These are phyloP conservation scores for Jaminaea rosea DNA, from an alignment of 1,284 basidiomycete species.

Conservation along the genomic window DNA sequence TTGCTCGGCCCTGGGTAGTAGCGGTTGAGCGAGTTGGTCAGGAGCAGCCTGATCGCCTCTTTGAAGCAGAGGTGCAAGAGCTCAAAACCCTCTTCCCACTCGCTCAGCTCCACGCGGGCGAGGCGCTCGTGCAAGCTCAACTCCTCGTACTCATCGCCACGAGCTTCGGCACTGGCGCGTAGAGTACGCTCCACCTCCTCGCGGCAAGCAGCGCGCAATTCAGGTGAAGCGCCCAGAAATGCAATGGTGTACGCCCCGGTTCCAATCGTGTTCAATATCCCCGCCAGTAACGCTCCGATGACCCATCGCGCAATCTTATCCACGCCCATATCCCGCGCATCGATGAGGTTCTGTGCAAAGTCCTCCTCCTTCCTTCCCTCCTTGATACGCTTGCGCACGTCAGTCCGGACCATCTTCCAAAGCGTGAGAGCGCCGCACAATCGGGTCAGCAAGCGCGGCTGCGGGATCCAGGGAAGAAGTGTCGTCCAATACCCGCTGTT, in stretches of 20 bases:
- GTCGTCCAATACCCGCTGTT: slow-evolving; percentile 13
- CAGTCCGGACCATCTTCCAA: slow-evolving; percentile 9
- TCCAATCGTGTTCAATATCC: slow-evolving; percentile 13
- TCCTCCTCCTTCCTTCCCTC: slow-evolving; percentile 9
- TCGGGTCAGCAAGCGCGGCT: slow-evolving; percentile 7
- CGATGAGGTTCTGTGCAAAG: slow-evolving; percentile 12
- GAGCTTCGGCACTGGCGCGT: neutral
- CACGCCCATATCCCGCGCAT: slow-evolving; percentile 1
- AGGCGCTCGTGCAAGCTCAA: slow-evolving; percentile 6
- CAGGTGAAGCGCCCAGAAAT: slow-evolving; percentile 7
- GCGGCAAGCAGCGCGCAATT: neutral
- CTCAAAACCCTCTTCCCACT: slow-evolving; percentile 12
- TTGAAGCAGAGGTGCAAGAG: slow-evolving; percentile 12
- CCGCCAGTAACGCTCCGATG: slow-evolving; percentile 13
- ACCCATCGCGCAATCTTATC: slow-evolving; percentile 7
- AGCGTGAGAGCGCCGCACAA: slow-evolving; percentile 8
- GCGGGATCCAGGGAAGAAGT: slow-evolving; percentile 10
- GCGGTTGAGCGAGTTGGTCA: slow-evolving; percentile 13
- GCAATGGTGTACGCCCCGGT: slow-evolving; percentile 13
- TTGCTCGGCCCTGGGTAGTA: slow-evolving; percentile 14
- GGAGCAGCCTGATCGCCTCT: slow-evolving; percentile 10
- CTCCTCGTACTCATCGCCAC: slow-evolving; percentile 9
- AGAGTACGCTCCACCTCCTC: slow-evolving; percentile 1
- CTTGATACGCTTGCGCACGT: slow-evolving; percentile 5
- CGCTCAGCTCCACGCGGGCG: slow-evolving; percentile 6